These are phyloP conservation scores for Endocladia muricata DNA, from an alignment of 31 red algal genomes.

Conservation along the genomic window DNA sequence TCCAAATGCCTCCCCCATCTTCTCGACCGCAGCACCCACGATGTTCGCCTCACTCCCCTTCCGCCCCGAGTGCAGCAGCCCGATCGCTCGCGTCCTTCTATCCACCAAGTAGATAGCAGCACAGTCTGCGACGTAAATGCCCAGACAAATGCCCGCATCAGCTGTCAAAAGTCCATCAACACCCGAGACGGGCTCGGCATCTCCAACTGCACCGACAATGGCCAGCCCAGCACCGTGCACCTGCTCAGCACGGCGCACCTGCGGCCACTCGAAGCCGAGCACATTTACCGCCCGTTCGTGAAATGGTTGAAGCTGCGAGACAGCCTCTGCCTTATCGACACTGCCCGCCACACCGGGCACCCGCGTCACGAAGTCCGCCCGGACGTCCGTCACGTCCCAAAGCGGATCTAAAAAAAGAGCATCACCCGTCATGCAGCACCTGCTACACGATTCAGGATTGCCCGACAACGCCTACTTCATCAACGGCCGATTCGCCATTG, in stretches of 20 bases:
- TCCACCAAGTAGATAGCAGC: not conserved
- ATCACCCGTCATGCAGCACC: not conserved
- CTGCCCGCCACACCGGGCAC: not conserved
- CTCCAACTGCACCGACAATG: not conserved
- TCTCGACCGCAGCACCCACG: not conserved
- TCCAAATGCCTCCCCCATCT: not conserved
- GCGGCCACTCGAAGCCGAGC: not conserved
- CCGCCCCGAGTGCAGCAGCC: not conserved
- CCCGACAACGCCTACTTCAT: too few species aligned
- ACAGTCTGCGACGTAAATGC: constrained; percentile 11
- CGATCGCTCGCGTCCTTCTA: not conserved
- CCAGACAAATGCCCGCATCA: not conserved
- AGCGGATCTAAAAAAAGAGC: not conserved
- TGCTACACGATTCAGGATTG: too few species aligned
- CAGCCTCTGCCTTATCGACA: not conserved
- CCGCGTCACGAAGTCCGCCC: not conserved
- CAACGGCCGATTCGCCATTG: too few species aligned
- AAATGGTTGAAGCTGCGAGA: not conserved
- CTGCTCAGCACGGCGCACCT: constrained; percentile 4
- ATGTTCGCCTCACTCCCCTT: constrained; percentile 3
- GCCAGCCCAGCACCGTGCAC: not conserved
- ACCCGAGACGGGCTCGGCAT: not conserved
- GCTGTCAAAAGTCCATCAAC: not conserved
- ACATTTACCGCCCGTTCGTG: not conserved
- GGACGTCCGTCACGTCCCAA: not conserved